Conservation (phyloP, 176 grass and related monocot genomes). For the Carex cristatella region DNA sequence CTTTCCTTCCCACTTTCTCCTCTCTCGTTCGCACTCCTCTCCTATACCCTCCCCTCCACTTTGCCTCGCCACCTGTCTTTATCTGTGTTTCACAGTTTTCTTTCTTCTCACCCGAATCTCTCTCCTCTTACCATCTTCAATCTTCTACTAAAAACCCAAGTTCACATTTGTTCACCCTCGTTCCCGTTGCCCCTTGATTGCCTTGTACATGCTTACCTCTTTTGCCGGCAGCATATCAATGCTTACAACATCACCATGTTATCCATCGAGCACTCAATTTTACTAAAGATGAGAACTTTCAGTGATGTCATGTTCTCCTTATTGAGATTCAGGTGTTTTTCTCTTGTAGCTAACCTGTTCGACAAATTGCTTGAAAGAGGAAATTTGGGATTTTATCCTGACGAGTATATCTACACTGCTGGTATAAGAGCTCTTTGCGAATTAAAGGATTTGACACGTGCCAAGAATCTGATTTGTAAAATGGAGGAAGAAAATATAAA, state of each 20-base stretch:
- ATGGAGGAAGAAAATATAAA: conserved; percentile 45
- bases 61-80: neutral
- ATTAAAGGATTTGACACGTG: conserved; percentile 28
- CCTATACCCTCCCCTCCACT: conserved; percentile 3
- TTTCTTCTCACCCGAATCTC: conserved; percentile 14
- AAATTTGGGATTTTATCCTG: conserved; percentile 9
- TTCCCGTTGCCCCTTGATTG: conserved; percentile 19
- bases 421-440: conserved; percentile 49
- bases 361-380: conserved; percentile 37
- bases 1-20: conserved; percentile 10
- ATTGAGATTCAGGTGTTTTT: conserved; percentile 37
- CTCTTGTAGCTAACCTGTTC: conserved; percentile 46
- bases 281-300: conserved; percentile 31
- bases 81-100: neutral
- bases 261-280: conserved; percentile 27
- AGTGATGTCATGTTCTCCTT: conserved; percentile 48
- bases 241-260: conserved; percentile 31
- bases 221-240: conserved; percentile 31
- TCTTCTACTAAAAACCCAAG: neutral
- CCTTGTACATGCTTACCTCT: conserved; percentile 32
- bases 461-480: conserved; percentile 20
- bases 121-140: neutral
- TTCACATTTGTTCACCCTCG: conserved; percentile 2
- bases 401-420: conserved; percentile 53
- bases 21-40: conserved; percentile 19